Evolutionary conservation across 1,284 basidiomycete species (phyloP), one percentile per base, ranked within the genome.

Genomic region (Malassezia cuniculi): DNA sequence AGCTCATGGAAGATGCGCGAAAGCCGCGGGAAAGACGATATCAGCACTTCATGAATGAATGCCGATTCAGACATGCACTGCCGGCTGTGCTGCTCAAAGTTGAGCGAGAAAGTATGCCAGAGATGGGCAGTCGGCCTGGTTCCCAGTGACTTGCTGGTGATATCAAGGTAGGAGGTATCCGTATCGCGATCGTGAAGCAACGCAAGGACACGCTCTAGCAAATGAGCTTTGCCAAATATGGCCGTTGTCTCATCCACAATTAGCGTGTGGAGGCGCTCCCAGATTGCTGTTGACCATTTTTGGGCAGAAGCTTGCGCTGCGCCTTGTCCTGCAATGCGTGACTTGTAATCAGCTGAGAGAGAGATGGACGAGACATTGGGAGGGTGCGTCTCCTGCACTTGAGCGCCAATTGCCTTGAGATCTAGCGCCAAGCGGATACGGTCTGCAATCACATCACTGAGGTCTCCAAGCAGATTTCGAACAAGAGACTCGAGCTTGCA

Each of bases 201-300:
- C 16, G 14, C 17, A 3, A 45, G 22, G 9, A 39, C 37, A 12
- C 27, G 36, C 22, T 45, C 42, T 11, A 45, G 25, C 27, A 36
- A 22, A 5, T 45, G 22, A 2, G 39, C 36, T 15, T 45, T 45
- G 24, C 14, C 22, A 17, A 28, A 31, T 9, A 45, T 39, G 1
- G 42, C 18, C 16, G 36, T 22, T 19, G 39, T 29, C 26, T 45
- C 42, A 19, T 39, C 38, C 15, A 39, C 42, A 21, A 45, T 20
- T 8, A 45, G 27, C n/a, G 33, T 18, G 16, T 24, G 36, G 2
- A 45, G 14, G 3, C 32, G 32, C 11, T 25, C 15, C 27, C 33
- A 45, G 3, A 36, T 21, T 3, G 16, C 19, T 5, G 14, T 15
- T 10, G 17, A 15, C 37, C 37, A 39, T 14, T 25, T 30, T 6